Base-by-base conservation (phyloP, 768 basidiomycete genomes). In the Stropharia rugosoannulata region DNA sequence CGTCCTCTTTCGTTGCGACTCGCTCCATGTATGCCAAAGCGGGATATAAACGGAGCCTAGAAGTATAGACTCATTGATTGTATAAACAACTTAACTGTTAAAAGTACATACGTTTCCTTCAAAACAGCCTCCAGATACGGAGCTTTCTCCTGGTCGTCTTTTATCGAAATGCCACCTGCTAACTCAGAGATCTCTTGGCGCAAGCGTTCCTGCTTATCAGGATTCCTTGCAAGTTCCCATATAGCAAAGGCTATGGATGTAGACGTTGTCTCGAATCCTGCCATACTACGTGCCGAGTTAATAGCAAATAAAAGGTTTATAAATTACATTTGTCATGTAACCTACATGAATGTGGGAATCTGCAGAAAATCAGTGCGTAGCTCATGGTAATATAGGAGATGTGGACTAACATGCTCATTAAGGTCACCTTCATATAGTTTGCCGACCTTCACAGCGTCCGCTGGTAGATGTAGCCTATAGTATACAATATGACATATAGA, bases 11-110 rank as follows among this genome's bases (percentile, higher is more conserved):
- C 13, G 44, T 46, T 32, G 53, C 9, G 25, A 45, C 44, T 7
- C 53, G 53, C 16, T 54, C 53, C 53, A 54, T 54, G 43, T 54
- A 54, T 15, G 53, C 42, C 9, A 35, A 27, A 12, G 53, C 43
- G 2, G 53, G 53, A 38, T 54, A 44, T 3, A 54, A n/a, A 18
- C 53, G 15, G 4, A 54, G 18, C 22, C 53, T 54, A 18, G 4
- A 22, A 22, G 22, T 22, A 22, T 22, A 22, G 0, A 8, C n/a
- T n/a, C 29, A 19, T 37, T 46, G 12, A 18, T 13, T 2, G 4
- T 13, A 18, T n/a, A 41, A 8, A 13, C 3, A 13, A 35, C 35
- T 12, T 15, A 9, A 12, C 13, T 3, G 45, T 2, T 19, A 11
- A 10, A 19, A 43, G 15, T 8, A 16, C 53, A 13, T 9, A 54